phyloP scores from a whole-genome alignment of 1,139 yeast genomes.

The Meyerozyma athensensis region DNA sequence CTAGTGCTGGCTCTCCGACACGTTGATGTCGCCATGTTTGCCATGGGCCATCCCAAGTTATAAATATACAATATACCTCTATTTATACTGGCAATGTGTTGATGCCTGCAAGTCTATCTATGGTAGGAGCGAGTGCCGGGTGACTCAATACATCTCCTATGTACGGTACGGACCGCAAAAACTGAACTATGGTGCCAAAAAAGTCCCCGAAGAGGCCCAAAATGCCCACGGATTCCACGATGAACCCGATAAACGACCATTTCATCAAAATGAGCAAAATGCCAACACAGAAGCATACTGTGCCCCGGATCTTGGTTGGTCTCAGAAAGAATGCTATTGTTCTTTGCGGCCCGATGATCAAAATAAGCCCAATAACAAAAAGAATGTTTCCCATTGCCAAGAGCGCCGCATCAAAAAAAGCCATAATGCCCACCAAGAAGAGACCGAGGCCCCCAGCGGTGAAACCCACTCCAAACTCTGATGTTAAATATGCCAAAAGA shows the following conservation, averaged over 20 bases:
- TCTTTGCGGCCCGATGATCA: conserved; percentile 85
- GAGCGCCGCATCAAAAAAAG: conserved; percentile 85
- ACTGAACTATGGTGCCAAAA: conserved; percentile 85
- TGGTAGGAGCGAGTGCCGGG: conserved; percentile 76
- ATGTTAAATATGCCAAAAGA: conserved; percentile 13
- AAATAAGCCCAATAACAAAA: conserved; percentile 74
- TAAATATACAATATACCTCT: not conserved
- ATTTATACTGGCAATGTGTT: conserved; percentile 39
- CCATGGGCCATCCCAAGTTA: not conserved
- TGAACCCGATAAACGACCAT: conserved; percentile 79
- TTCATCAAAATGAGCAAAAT: conserved; percentile 69
- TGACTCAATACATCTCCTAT: conserved; percentile 83
- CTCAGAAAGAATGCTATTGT: conserved; percentile 81
- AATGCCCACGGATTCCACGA: conserved; percentile 82
- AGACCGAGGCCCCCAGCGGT: conserved; percentile 82
- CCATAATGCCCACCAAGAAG: conserved; percentile 74
- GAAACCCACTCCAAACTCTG: conserved; percentile 91
- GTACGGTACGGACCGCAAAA: conserved; percentile 80
- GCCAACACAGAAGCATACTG: conserved; percentile 73
- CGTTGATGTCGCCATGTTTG: not conserved
- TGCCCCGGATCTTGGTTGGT: conserved; percentile 82
- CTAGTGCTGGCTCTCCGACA: conserved; percentile 1
- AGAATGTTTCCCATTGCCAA: conserved; percentile 85
- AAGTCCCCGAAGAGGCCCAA: conserved; percentile 88
- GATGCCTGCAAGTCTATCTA: conserved; percentile 44